Evolutionary conservation across 2,329 filamentous ascomycete species (phyloP), one percentile per base, ranked within the genome.

Genomic region (Nannizziopsis barbatae): DNA sequence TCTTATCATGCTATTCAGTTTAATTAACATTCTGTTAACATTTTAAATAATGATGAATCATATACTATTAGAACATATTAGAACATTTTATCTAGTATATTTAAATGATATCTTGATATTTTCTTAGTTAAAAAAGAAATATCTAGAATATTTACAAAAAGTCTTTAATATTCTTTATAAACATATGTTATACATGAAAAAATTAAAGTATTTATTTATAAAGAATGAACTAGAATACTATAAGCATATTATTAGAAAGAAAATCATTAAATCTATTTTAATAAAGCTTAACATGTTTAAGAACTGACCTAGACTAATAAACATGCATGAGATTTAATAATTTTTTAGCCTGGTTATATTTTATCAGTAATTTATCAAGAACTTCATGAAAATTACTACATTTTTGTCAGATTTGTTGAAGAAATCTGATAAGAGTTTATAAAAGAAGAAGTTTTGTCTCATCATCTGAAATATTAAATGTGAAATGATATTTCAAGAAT

Each of bases 81-180:
- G 20, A 6, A 33, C 6, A 3, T 45, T 45, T 20, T 35, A 15
- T n/a, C 12, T 45, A 5, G 15, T 37, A 27, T 45, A 45, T 45
- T 20, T 45, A 10, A 27, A 45, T 37, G 18, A 45, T 36, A 45
- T 45, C 37, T 8, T 45, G 11, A 45, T 45, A 7, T 45, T 45
- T 15, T 35, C 14, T 17, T 5, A 45, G 15, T 31, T 14, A 15
- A 11, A 35, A 14, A 45, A 37, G 7, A 37, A 45, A 36, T 11
- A 45, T 36, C 15, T 35, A 12, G 18, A 35, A 15, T 15, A 45
- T 20, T 31, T 45, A 4, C 17, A 30, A 6, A 42, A 42, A 32
- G 27, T 42, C 6, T 32, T 42, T 31, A 3, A 42, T 5, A 30
- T 15, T n/a, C 40, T 42, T n/a, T n/a, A 30, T 14, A n/a, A 9